phyloP scores from a whole-genome alignment of 2,329 filamentous ascomycete genomes.

The Xylaria sp. region DNA sequence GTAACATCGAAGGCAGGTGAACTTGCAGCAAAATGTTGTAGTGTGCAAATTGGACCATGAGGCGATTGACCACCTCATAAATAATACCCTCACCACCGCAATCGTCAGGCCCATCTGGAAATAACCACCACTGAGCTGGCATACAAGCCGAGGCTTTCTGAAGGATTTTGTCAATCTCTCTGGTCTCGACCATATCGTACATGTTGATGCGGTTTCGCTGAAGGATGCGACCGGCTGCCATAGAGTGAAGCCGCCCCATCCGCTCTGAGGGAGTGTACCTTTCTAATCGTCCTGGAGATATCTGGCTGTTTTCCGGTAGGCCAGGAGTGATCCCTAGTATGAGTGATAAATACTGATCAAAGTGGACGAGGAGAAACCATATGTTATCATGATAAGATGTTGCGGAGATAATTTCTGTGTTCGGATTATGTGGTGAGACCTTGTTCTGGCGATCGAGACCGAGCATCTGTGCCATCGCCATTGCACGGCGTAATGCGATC shows the following conservation, averaged over 20 bases:
- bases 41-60: conserved; percentile 56
- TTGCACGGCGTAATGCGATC: conserved; percentile 57
- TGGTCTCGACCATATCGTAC: conserved; percentile 46
- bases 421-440: conserved; percentile 26
- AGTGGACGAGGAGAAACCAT: conserved; percentile 58
- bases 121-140: conserved; percentile 57
- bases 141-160: conserved; percentile 51
- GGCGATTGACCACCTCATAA: conserved; percentile 49
- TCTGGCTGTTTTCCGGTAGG: conserved; percentile 46
- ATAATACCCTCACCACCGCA: conserved; percentile 36
- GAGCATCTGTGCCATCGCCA: conserved; percentile 57
- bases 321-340: conserved; percentile 59
- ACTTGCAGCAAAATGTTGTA: conserved; percentile 56
- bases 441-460: conserved; percentile 46
- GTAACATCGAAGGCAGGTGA: conserved; percentile 58
- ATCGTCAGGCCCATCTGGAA: conserved; percentile 35
- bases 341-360: conserved; percentile 60
- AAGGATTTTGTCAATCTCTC: conserved; percentile 53
- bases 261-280: conserved; percentile 39
- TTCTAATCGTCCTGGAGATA: conserved; percentile 44
- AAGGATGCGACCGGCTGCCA: conserved; percentile 52
- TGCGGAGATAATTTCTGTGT: conserved; percentile 44
- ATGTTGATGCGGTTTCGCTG: conserved; percentile 50
- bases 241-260: conserved; percentile 50
- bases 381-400: conserved; percentile 52